A percentile compares a stretch with the other conserved stretches of the same genome.
phyloP scores from a whole-genome alignment of 176 grass and related monocot species.

The Carex cristatella region DNA sequence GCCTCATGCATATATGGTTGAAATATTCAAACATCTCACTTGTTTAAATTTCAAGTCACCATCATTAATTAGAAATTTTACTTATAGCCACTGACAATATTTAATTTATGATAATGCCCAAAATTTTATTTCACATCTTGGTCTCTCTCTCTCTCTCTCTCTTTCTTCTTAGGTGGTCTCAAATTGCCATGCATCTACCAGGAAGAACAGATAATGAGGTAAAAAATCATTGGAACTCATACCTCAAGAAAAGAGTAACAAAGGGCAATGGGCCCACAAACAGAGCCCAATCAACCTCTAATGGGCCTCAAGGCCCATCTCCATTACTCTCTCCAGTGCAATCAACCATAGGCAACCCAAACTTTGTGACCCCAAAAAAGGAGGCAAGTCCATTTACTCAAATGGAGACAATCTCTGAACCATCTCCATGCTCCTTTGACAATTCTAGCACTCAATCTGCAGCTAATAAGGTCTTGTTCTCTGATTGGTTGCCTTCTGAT shows the following conservation, averaged over 20 bases:
- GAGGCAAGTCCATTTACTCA: conserved; percentile 27
- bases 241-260: conserved; percentile 72
- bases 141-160: background rate
- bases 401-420: background rate
- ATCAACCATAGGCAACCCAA: conserved; percentile 25
- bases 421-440: conserved; percentile 10
- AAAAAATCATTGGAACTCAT: conserved; percentile 90
- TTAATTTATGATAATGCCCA: background rate
- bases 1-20: too few relatives aligned
- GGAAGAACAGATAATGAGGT: conserved; percentile 91
- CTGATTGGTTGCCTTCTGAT: conserved; percentile 44
- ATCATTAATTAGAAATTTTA: background rate
- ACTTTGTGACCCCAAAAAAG: conserved; percentile 41
- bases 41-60: too few relatives aligned
- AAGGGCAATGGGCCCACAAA: conserved; percentile 29
- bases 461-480: conserved; percentile 39
- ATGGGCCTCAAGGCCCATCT: conserved; percentile 41
- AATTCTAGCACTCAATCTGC: conserved; percentile 25
- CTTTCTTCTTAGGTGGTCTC: conserved; percentile 53
- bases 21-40: too few relatives aligned
- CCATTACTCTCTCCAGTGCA: conserved; percentile 19
- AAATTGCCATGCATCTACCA: conserved; percentile 76
- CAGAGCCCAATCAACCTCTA: conserved; percentile 23
- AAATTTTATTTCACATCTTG: background rate
- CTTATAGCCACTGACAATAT: background rate